These are phyloP conservation scores for Suhomyces coccinellae DNA, from an alignment of 1,139 yeast genomes.

Conservation along the genomic window DNA sequence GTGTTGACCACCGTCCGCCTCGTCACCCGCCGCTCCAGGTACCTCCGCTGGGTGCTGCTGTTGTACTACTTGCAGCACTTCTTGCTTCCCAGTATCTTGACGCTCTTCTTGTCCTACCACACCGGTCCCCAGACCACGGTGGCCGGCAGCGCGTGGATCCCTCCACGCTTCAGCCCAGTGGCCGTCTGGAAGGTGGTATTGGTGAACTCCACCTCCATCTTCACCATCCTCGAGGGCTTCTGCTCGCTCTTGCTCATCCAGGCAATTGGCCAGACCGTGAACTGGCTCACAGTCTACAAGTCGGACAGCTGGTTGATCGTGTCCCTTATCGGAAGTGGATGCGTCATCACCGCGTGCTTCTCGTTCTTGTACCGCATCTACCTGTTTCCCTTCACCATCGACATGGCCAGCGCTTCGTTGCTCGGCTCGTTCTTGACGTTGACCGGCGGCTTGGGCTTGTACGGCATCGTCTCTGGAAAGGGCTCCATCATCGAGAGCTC, in stretches of 20 bases:
- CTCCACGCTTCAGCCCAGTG: constrained; percentile 21
- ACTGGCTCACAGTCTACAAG: constrained; percentile 65
- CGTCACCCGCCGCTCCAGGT: constrained; percentile 47
- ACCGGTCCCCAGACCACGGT: constrained; percentile 32
- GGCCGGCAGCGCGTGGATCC: constrained; percentile 14
- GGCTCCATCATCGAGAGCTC: constrained; percentile 92
- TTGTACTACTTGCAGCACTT: constrained; percentile 81
- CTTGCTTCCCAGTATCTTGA: constrained; percentile 76
- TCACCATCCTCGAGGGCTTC: constrained; percentile 88
- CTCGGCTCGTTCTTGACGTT: constrained; percentile 82
- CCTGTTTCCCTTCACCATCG: constrained; percentile 70
- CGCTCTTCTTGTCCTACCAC: constrained; percentile 63
- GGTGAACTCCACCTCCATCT: constrained; percentile 80
- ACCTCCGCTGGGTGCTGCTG: constrained; percentile 54
- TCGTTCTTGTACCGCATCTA: constrained; percentile 84
- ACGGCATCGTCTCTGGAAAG: constrained; percentile 77
- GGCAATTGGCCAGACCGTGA: constrained; percentile 81
- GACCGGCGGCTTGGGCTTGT: constrained; percentile 72
- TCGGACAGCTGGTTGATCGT: constrained; percentile 83
- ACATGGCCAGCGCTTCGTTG: constrained; percentile 73
- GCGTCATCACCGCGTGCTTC: constrained; percentile 70
- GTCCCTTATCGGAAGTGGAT: constrained; percentile 71
- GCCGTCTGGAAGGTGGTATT: constrained; percentile 66
- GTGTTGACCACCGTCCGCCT: constrained; percentile 71
- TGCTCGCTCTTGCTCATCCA: constrained; percentile 88